A percentile compares a stretch with the other conserved stretches of the same genome.
phyloP scores from a whole-genome alignment of 2,329 filamentous ascomycete genomes.

The Cladobotryum protrusum region DNA sequence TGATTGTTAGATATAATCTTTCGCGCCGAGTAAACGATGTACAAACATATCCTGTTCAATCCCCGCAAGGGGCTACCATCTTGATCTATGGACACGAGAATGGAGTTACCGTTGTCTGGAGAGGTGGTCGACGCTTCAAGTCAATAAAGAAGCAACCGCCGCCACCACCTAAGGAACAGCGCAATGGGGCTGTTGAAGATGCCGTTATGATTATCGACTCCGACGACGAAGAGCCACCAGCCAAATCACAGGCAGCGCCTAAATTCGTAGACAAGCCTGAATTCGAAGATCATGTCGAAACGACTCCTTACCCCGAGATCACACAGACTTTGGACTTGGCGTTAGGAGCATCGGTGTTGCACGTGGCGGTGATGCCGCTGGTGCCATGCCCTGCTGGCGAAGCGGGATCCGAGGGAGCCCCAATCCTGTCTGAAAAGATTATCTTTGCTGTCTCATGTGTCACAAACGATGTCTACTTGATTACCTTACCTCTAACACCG shows the following conservation, averaged over 20 bases:
- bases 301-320: conserved; percentile 48
- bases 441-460: conserved; percentile 56
- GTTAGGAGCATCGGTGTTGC: conserved; percentile 48
- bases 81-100: conserved; percentile 59
- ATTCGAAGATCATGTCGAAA: conserved; percentile 49
- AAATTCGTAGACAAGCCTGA: conserved; percentile 49
- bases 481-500: conserved; percentile 55
- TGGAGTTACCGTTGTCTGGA: conserved; percentile 56
- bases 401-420: conserved; percentile 38
- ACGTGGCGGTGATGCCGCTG: conserved; percentile 51
- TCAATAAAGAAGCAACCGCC: conserved; percentile 28
- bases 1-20: conserved; percentile 48
- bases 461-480: conserved; percentile 49
- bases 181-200: conserved; percentile 47
- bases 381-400: conserved; percentile 44
- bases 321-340: conserved; percentile 56
- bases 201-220: conserved; percentile 58
- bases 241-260: conserved; percentile 25
- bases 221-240: conserved; percentile 47
- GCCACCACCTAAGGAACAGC: conserved; percentile 32
- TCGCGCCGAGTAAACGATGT: conserved; percentile 52
- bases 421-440: conserved; percentile 50
- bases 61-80: conserved; percentile 57
- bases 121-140: conserved; percentile 56
- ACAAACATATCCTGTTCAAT: conserved; percentile 55